Conservation (phyloP, 1,284 basidiomycete genomes). For the Leccinum insolens region DNA sequence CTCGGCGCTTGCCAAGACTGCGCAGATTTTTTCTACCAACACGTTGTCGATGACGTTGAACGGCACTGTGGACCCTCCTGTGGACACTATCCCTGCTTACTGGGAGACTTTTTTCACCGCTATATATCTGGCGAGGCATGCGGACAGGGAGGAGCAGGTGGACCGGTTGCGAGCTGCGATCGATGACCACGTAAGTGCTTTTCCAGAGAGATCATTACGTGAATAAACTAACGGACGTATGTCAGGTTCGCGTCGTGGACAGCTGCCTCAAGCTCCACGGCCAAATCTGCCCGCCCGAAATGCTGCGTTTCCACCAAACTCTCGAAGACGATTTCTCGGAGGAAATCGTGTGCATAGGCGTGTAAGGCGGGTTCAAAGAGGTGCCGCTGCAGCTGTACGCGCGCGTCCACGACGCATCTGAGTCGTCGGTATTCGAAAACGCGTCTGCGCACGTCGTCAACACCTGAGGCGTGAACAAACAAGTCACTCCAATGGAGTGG, state of each 20-base stretch:
- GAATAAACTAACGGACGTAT: constrained; percentile 6
- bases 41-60: constrained; percentile 89
- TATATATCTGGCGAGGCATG: constrained; percentile 69
- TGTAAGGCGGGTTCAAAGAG: constrained; percentile 43
- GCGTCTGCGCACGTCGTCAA: constrained; percentile 47
- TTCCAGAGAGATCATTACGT: not conserved
- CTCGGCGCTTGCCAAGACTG: constrained; percentile 75
- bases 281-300: constrained; percentile 82
- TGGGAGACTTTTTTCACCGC: constrained; percentile 77
- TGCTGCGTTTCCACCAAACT: constrained; percentile 90
- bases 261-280: constrained; percentile 84
- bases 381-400: constrained; percentile 31
- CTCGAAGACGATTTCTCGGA: constrained; percentile 87
- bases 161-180: constrained; percentile 75
- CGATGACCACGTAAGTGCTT: constrained; percentile 72
- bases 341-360: constrained; percentile 74
- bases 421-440: constrained; percentile 42
- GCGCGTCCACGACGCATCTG: constrained; percentile 40
- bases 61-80: constrained; percentile 79
- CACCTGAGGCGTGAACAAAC: no score
- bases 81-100: constrained; percentile 79
- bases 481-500: constrained; percentile 29
- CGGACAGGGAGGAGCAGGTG: constrained; percentile 71
- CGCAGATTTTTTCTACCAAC: constrained; percentile 77
- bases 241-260: constrained; percentile 78